Evolutionary conservation across 768 basidiomycete species (phyloP), one percentile per base, ranked within the genome.

Genomic region (Clavulina sp.): DNA sequence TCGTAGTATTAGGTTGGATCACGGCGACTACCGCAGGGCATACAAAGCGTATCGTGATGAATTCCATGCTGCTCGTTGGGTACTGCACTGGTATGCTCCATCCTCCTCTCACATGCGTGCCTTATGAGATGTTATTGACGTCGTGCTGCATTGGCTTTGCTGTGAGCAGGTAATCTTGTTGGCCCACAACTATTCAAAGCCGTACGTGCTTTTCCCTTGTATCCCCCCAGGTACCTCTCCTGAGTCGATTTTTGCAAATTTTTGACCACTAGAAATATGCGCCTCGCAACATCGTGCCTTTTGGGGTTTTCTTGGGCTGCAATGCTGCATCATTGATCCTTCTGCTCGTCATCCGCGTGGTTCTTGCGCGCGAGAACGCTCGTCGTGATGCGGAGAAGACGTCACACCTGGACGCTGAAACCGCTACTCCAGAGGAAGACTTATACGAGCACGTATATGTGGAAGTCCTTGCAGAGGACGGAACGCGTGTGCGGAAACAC

Each of bases 241-340:
- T 28, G 24, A 46, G 9, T 16, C 26, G 13, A 46, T 46, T 49
- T 29, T 28, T 49, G 24, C 9, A 29, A 57, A 54, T 44, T 48
- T 56, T 47, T 54, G 48, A 46, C 53, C 26, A 36, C 46, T 21
- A 56, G 52, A 31, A 55, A 44, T 57, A 55, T 48, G n/a, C 41
- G 21, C 54, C 56, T 16, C 40, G 54, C n/a, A 49, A 57, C 54
- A 48, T 18, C 23, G 54, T 57, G n/a, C 56, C 56, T n/a, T 57
- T 30, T 31, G 43, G 29, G 26, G 55, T 57, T 47, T 34, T 33
- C 28, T 31, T 55, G 16, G 54, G 49, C 19, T 47, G 41, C 48
- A 23, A 21, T 40, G 30, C 30, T 19, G 23, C 21, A 21, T 16
- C 4, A 7, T 9, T 31, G 26, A 21, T 41, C 44, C 23, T 55